phyloP scores from a whole-genome alignment of 2,329 filamentous ascomycete species.

The Penicillium sp. region DNA sequence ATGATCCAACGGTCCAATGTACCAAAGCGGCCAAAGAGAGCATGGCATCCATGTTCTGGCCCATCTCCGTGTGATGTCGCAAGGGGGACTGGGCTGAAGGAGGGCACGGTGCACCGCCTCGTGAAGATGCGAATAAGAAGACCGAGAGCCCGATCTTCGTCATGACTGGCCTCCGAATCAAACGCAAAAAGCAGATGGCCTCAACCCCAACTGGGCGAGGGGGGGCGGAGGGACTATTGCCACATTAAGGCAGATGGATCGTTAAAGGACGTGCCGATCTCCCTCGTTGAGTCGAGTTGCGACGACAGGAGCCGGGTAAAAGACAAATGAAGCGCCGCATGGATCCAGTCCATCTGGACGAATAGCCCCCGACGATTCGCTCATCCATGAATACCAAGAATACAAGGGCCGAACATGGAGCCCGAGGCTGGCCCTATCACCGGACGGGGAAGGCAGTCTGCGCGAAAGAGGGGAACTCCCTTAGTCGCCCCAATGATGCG shows the following conservation, averaged over 20 bases:
- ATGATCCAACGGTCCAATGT: constrained; percentile 16
- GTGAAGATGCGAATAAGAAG: constrained; percentile 13
- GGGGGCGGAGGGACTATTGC: constrained; percentile 5
- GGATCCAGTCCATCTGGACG: constrained; percentile 17
- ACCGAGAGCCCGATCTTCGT: constrained; percentile 6
- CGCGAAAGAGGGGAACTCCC: constrained; percentile 11
- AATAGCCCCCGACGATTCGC: constrained; percentile 17
- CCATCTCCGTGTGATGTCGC: constrained; percentile 11
- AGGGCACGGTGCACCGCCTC: constrained; percentile 11
- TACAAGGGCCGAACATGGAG: constrained; percentile 26
- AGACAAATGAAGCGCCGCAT: constrained; percentile 22
- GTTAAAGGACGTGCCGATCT: constrained; percentile 21
- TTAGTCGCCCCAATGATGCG: constrained; percentile 15
- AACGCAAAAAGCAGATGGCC: constrained; percentile 1
- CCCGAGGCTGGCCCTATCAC: constrained; percentile 20
- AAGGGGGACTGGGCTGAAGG: neutral
- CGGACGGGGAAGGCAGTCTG: constrained; percentile 8
- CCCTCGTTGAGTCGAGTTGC: constrained; percentile 1
- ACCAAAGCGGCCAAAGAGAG: constrained; percentile 18
- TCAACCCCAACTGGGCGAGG: neutral
- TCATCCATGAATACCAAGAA: constrained; percentile 15
- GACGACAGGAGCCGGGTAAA: constrained; percentile 18
- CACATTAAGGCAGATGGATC: constrained; percentile 15
- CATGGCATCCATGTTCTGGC: constrained; percentile 10
- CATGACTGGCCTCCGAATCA: constrained; percentile 12